Conservation (phyloP, 2,329 filamentous ascomycete genomes). For the Basipetospora chlamydospora region DNA sequence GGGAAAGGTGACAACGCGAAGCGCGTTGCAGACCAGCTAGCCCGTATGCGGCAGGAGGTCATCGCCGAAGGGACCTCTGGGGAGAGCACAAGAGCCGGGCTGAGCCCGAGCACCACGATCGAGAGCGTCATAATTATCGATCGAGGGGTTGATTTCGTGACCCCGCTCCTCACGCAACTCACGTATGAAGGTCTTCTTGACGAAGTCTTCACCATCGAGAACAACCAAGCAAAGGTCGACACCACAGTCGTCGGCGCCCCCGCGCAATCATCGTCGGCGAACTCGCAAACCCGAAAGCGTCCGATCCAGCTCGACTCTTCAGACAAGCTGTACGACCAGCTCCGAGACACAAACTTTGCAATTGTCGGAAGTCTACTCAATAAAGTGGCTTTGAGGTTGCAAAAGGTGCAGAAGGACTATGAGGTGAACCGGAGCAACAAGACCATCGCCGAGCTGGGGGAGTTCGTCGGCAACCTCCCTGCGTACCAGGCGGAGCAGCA, state of each 20-base stretch:
- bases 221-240: constrained; percentile 88
- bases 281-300: constrained; percentile 54
- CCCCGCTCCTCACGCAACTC: constrained; percentile 79
- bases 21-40: constrained; percentile 69
- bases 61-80: constrained; percentile 61
- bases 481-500: constrained; percentile 88
- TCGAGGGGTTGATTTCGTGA: constrained; percentile 86
- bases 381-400: constrained; percentile 74
- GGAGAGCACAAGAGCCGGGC: constrained; percentile 45
- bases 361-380: constrained; percentile 83
- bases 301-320: constrained; percentile 81
- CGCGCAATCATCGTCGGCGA: constrained; percentile 42
- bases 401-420: constrained; percentile 71
- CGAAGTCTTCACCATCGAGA: constrained; percentile 78
- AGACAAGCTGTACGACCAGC: constrained; percentile 74
- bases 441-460: constrained; percentile 78
- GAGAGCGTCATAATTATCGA: constrained; percentile 93
- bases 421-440: constrained; percentile 81
- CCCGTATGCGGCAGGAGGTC: constrained; percentile 83
- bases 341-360: constrained; percentile 88
- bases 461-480: constrained; percentile 88
- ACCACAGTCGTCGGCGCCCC: constrained; percentile 73
- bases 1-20: constrained; percentile 94
- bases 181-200: constrained; percentile 96
- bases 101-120: constrained; percentile 73